These are phyloP conservation scores for Babjeviella inositovora DNA, from an alignment of 805 yeast genomes.

Conservation along the genomic window DNA sequence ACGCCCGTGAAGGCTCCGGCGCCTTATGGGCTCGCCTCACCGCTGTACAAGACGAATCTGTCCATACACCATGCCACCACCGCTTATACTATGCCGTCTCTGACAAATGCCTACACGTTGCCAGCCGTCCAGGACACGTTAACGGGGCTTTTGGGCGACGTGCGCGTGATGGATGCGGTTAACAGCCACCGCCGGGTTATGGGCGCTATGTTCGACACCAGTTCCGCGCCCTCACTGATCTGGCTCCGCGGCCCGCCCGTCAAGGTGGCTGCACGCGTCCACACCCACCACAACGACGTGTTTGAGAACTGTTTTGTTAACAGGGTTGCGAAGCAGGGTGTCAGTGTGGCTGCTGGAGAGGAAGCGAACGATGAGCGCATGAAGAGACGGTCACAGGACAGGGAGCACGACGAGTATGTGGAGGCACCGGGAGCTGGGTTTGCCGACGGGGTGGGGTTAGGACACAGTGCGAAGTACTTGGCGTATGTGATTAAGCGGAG, in stretches of 20 bases:
- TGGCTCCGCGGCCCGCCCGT: conserved; percentile 64
- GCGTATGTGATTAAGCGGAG: conserved; percentile 25
- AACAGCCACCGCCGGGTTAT: conserved; percentile 22
- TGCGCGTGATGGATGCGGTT: conserved; percentile 5
- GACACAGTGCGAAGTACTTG: conserved; percentile 63
- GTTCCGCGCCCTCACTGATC: conserved; percentile 21
- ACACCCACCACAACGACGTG: conserved; percentile 9
- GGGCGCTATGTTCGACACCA: conserved; percentile 17
- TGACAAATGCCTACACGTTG: neutral
- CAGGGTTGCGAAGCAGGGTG: conserved; percentile 1
- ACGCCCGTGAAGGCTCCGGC: neutral
- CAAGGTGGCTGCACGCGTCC: conserved; percentile 20
- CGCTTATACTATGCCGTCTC: conserved; percentile 1
- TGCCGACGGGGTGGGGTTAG: conserved; percentile 20
- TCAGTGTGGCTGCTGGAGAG: conserved; percentile 1
- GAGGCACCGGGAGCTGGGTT: conserved; percentile 9
- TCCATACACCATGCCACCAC: conserved; percentile 1
- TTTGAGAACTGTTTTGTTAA: conserved; percentile 7
- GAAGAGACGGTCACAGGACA: neutral
- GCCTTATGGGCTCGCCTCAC: neutral
- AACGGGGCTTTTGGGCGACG: no score
- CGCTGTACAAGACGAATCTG: neutral
- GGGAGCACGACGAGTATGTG: conserved; percentile 2
- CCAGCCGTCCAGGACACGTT: no score
- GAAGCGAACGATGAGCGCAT: conserved; percentile 2